Conservation (phyloP, 768 basidiomycete genomes). For the Pisolithus sp. region DNA sequence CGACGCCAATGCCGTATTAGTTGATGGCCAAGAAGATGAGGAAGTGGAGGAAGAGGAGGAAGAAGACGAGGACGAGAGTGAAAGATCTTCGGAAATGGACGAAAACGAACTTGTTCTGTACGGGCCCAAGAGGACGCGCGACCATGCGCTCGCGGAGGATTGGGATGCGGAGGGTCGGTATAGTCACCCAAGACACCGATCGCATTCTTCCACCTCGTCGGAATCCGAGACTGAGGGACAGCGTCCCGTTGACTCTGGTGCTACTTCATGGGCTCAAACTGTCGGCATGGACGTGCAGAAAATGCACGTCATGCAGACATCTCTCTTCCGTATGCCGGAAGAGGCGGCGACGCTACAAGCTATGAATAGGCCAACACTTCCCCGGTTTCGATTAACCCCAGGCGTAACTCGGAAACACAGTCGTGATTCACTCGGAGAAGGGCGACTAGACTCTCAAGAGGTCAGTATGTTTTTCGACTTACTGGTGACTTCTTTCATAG, state of each 20-base stretch:
- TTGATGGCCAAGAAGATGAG: slow-evolving; percentile 15
- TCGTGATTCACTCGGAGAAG: slow-evolving; percentile 73
- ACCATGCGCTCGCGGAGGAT: slow-evolving; percentile 45
- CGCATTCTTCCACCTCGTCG: slow-evolving; percentile 24
- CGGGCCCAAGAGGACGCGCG: slow-evolving; percentile 26
- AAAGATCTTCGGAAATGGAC: slow-evolving; percentile 40
- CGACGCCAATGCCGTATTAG: slow-evolving; percentile 14
- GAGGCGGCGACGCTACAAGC: slow-evolving; percentile 61
- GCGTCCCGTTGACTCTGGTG: slow-evolving; percentile 37
- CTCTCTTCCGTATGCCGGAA: slow-evolving; percentile 73
- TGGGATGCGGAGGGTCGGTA: slow-evolving; percentile 51
- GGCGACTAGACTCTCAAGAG: slow-evolving; percentile 57
- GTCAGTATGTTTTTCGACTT: slow-evolving; percentile 27
- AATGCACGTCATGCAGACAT: slow-evolving; percentile 91
- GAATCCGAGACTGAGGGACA: slow-evolving; percentile 15
- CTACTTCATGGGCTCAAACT: slow-evolving; percentile 67
- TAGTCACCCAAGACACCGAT: slow-evolving; percentile 32
- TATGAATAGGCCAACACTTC: slow-evolving; percentile 36
- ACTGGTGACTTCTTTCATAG: background rate
- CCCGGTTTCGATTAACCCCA: slow-evolving; percentile 31
- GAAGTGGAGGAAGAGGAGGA: slow-evolving; percentile 25
- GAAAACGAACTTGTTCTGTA: slow-evolving; percentile 41
- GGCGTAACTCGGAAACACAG: slow-evolving; percentile 62
- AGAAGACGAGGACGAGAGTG: slow-evolving; percentile 34
- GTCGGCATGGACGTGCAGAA: slow-evolving; percentile 78